Conservation (phyloP, 2,329 filamentous ascomycete species). For the Trichoderma koningii region DNA sequence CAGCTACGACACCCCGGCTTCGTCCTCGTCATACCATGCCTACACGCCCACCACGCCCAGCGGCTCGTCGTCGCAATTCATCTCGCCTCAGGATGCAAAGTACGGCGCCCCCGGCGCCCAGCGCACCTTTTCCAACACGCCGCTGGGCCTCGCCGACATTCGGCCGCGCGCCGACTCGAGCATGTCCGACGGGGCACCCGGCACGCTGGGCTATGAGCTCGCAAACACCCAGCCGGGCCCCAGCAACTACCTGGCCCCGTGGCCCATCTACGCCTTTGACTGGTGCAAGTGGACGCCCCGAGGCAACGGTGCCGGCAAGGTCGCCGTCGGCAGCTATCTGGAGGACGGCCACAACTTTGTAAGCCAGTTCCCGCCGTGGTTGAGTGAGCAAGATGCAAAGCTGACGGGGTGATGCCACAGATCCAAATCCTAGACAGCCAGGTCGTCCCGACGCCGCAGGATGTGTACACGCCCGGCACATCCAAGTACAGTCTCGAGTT, state of each 20-base stretch:
- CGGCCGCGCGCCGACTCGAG: conserved; percentile 81
- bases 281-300: conserved; percentile 98
- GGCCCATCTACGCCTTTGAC: conserved; percentile 95
- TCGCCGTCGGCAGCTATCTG: conserved; percentile 92
- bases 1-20: conserved; percentile 55
- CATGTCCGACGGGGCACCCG: conserved; percentile 70
- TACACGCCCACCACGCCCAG: conserved; percentile 68
- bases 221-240: conserved; percentile 68
- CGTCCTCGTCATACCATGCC: conserved; percentile 58
- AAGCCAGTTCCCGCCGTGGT: conserved; percentile 38
- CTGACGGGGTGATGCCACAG: conserved; percentile 47
- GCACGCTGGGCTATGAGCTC: conserved; percentile 65
- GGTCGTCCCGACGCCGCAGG: conserved; percentile 67
- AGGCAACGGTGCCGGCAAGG: conserved; percentile 79
- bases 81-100: conserved; percentile 57
- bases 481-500: conserved; percentile 83
- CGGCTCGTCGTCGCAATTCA: conserved; percentile 63
- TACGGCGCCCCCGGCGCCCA: conserved; percentile 60
- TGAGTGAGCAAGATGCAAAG: background rate
- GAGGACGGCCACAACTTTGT: conserved; percentile 99
- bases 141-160: conserved; percentile 89
- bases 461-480: conserved; percentile 68
- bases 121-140: conserved; percentile 75
- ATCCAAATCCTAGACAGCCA: conserved; percentile 97
- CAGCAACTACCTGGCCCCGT: conserved; percentile 91